phyloP scores from a whole-genome alignment of 1,284 basidiomycete species.

The Ganoderma meredithae region DNA sequence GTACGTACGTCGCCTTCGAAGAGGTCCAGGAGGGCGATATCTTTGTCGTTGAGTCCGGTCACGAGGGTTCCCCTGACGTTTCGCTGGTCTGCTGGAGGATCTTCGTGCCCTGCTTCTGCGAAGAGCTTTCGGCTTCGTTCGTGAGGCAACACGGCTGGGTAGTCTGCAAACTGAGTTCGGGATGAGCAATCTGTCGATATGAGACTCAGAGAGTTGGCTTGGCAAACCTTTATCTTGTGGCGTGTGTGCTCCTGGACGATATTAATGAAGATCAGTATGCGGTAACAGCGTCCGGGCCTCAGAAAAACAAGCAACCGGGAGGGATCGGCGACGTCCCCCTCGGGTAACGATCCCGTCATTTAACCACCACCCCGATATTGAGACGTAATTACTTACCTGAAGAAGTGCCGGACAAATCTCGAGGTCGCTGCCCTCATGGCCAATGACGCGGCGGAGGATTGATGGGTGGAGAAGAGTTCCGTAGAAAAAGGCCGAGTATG shows the following conservation, averaged over 20 bases:
- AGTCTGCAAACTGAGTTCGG: conserved; percentile 64
- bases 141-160: conserved; percentile 79
- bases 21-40: conserved; percentile 69
- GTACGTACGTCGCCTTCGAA: conserved; percentile 82
- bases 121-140: conserved; percentile 53
- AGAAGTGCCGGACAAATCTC: conserved; percentile 57
- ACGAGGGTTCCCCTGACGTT: conserved; percentile 79
- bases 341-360: not conserved
- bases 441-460: conserved; percentile 61
- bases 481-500: conserved; percentile 80
- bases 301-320: not conserved
- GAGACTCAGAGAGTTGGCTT: conserved; percentile 38
- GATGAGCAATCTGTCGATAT: not conserved
- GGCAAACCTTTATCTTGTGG: conserved; percentile 58
- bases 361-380: not conserved
- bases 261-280: not conserved
- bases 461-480: conserved; percentile 71
- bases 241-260: conserved; percentile 75
- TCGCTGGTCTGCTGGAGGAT: conserved; percentile 56
- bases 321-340: not conserved
- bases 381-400: conserved; percentile 43
- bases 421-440: conserved; percentile 51
- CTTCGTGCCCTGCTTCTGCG: conserved; percentile 39
- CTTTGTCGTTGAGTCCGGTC: conserved; percentile 62
- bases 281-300: not conserved